Base-by-base conservation (phyloP, 2,329 filamentous ascomycete species). In the Sporothrix brasiliensis region DNA sequence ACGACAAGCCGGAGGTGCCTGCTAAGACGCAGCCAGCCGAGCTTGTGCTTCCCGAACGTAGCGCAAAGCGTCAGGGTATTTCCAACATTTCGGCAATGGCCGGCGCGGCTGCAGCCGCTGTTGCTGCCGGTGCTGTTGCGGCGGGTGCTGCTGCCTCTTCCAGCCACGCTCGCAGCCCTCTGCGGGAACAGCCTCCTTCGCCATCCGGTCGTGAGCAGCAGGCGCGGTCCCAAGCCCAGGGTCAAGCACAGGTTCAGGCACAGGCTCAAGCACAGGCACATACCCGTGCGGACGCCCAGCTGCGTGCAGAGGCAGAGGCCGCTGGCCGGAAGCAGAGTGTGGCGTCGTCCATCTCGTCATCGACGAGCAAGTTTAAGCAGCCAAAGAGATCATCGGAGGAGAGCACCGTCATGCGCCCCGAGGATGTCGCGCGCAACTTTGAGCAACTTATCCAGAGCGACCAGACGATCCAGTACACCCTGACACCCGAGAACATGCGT, bases 401-500 rank as follows among this genome's bases (percentile, higher is more conserved):
- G 19, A 85, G 83, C 74, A 79, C 79, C 30, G 77, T 77, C 21
- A 83, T 77, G 70, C 82, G 81, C 6, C 80, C 82, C 7, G 86
- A 87, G 60, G 87, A 89, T 71, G 87, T 90, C 65, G 86, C 87
- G 11, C 87, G 86, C 61, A 88, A 91, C 75, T 90, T 95, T 76
- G 92, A 95, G 76, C 86, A 93, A 75, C 83, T 94, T 67, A 94
- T 95, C 73, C 88, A 92, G 70, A 93, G 92, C 78, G 90, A 93
- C 75, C 88, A 93, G 77, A 94, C 92, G 1, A 89, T 94, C 56
- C 92, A 92, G 75, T 94, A 91, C 78, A 94, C 92, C 1, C 83
- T 94, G 39, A 95, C 92, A 0, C 92, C 92, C 0, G 89, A 91
- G 76, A 92, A 86, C 74, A 92, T 94, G 86, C 89, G 91, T 72